Base-by-base conservation (phyloP, 2,329 filamentous ascomycete genomes). In the Metarhizium album region DNA sequence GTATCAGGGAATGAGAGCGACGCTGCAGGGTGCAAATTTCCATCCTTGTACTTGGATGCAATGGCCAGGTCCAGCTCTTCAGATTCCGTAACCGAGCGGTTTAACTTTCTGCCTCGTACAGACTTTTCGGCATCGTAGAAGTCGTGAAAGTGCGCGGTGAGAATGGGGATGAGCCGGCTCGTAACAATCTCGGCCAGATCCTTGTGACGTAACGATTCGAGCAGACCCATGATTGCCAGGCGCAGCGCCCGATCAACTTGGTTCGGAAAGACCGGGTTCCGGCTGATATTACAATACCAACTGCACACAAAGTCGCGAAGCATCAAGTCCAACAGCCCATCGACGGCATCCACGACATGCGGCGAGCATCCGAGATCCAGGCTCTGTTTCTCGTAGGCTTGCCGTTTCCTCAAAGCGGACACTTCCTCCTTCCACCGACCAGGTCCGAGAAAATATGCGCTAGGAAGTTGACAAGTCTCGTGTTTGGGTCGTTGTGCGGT, bases 31-130 rank as follows among this genome's bases (percentile, higher is more conserved):
- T 98, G 94, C 52, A 98, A 73, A 55, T 86, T 88, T 24, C 91
- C 91, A 64, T 94, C 86, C 50, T 79, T 84, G 67, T 93, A 98
- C 68, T 95, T 96, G 40, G 81, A 84, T n/a, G 93, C 93, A 67
- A 98, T 95, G 2, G 93, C 93, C 57, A 95, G 74, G 66, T 97
- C 90, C 60, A 98, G 74, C 74, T 98, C 93, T 63, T 96, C 91
- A 1, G 90, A 95, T 69, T 98, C 93, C 2, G 94, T 97, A 50
- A 98, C 83, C 57, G 85, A 90, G 48, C 88, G 82, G 59, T 90
- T 93, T 51, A 97, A 73, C 67, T 95, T 88, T 64, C 83, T 86
- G 13, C 94, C 94, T 49, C 91, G 80, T 11, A 98, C 87, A 8
- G 82, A 79, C 52, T 86, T 80, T 70, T 98, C 93, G 1, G 93